Evolutionary conservation across 768 basidiomycete species (phyloP).

Genomic region (Boletus tomentosulus): DNA sequence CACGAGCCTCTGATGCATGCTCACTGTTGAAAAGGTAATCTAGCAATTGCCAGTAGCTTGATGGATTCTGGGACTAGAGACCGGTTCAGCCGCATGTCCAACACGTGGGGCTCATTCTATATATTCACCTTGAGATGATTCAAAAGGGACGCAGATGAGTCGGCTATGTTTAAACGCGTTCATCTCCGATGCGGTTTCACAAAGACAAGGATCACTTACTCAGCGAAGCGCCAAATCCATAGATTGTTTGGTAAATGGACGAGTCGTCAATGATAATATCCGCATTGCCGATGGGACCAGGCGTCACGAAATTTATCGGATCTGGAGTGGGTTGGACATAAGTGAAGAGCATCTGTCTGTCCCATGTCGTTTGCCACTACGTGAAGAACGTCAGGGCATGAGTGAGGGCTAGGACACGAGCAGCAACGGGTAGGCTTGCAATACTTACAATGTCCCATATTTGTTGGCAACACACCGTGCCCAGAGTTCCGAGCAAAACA

Average conservation of each 20-base stretch:
- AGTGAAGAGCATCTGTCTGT: constrained; percentile 27
- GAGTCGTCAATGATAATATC: constrained; percentile 61
- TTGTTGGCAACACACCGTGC: constrained; percentile 40
- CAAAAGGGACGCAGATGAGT: constrained; percentile 61
- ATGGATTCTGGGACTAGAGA: constrained; percentile 44
- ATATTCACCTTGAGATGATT: constrained; percentile 58
- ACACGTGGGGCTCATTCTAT: background rate
- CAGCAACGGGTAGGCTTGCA: background rate
- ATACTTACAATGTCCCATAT: constrained; percentile 50
- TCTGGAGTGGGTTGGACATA: constrained; percentile 28
- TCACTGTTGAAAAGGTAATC: constrained; percentile 51
- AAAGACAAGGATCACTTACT: constrained; percentile 38
- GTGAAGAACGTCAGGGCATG: background rate
- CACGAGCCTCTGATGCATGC: background rate
- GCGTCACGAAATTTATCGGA: constrained; percentile 34
- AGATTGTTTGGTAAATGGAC: constrained; percentile 54
- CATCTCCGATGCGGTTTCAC: background rate
- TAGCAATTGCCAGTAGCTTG: constrained; percentile 56
- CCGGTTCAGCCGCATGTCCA: background rate
- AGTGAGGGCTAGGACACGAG: background rate
- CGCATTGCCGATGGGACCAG: constrained; percentile 53
- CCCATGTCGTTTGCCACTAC: constrained; percentile 55
- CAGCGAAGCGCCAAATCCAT: constrained; percentile 63
- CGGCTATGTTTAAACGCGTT: constrained; percentile 41
- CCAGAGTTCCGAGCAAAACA: constrained; percentile 17